Evolutionary conservation across 225 moss, liverwort and hornwort genomes (phyloP), one percentile per base, ranked within the genome.

Genomic region (Climacium dendroides): DNA sequence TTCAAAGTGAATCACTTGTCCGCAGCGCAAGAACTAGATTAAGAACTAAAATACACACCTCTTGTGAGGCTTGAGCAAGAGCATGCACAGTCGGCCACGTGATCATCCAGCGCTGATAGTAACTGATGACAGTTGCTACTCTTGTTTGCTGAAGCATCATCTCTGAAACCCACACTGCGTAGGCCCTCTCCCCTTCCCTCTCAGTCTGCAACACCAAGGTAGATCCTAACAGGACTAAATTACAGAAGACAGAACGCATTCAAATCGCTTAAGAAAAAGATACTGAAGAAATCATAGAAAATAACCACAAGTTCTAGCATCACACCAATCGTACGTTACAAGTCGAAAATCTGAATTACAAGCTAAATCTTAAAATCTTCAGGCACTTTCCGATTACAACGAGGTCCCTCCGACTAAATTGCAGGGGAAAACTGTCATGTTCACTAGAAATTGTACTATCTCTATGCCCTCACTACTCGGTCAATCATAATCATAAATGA

Each of bases 141-240:
- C 94, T 92, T 16, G 99, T 99, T 92, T 99, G 99, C 92, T 97
- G 99, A 81, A 99, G 91, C 99, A 99, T 99, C 87, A 99, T 90
- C 91, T 99, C 99, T 71, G 99, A 99, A 80, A 99, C 95, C 99
- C 99, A 99, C 45, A 99, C 99, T 80, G 95, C 97, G 89, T 99
- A 99, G 64, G 96, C 99, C 88, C 96, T 95, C 87, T 94, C 91
- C 73, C 90, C 93, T 87, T 87, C 89, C 66, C 79, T 50, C 77
- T 86, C 90, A 77, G 61, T 90, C 94, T 94, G 91, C 91, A 88
- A 84, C 86, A 85, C 83, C 90, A 94, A 63, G 50, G 78, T 81
- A 87, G 52, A 47, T 62, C 82, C 74, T 81, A 63, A 83, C 71
- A 88, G 18, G 45, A 50, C 71, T 65, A 83, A 55, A 58, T 63